These are phyloP conservation scores for Annulohypoxylon truncatum DNA, from an alignment of 2,329 filamentous ascomycete genomes.

Conservation along the genomic window DNA sequence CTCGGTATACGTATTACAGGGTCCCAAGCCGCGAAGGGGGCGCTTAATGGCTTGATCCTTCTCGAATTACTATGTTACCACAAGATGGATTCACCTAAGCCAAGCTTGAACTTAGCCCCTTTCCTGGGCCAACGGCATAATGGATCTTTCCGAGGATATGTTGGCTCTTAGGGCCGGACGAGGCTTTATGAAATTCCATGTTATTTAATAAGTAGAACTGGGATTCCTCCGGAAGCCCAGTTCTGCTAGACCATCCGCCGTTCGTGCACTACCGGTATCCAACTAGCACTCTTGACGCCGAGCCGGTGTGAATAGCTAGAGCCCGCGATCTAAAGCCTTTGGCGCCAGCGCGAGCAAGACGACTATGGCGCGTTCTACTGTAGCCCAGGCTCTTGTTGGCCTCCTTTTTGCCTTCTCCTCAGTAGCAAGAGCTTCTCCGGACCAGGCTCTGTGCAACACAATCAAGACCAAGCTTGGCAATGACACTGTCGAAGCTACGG, in stretches of 20 bases:
- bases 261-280: conserved; percentile 22
- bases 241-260: neutral
- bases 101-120: conserved; percentile 4
- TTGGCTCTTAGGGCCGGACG: conserved; percentile 24
- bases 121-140: conserved; percentile 8
- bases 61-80: conserved; percentile 20
- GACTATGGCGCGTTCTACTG: conserved; percentile 21
- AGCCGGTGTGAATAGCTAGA: conserved; percentile 20
- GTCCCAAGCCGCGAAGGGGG: neutral
- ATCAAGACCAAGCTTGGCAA: conserved; percentile 24
- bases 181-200: conserved; percentile 1
- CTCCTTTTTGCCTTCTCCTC: conserved; percentile 17
- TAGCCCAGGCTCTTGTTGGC: conserved; percentile 15
- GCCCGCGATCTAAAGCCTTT: conserved; percentile 14
- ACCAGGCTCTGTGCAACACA: conserved; percentile 22
- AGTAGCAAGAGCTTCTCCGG: conserved; percentile 16
- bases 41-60: conserved; percentile 22
- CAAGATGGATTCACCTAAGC: conserved; percentile 9
- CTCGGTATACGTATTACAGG: conserved; percentile 8
- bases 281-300: conserved; percentile 27
- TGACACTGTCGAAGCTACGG: conserved; percentile 29
- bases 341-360: conserved; percentile 12
- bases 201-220: conserved; percentile 23
- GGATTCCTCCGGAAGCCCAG: conserved; percentile 7
- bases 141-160: neutral